Conservation (phyloP, 1,284 basidiomycete species). For the Microbotryum intermedium region DNA sequence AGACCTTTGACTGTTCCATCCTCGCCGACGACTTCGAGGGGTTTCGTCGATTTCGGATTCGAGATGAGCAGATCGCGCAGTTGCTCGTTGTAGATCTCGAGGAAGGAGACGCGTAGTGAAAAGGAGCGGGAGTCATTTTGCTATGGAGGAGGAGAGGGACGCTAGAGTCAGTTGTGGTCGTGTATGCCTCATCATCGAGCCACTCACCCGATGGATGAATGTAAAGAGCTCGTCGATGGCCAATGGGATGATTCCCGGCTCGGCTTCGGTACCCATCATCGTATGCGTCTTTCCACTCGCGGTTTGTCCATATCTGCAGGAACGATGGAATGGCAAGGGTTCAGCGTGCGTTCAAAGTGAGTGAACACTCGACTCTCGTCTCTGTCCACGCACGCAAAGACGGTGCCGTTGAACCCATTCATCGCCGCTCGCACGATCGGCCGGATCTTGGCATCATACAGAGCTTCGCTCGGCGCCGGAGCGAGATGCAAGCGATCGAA, state of each 20-base stretch:
- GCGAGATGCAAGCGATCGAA: slow-evolving; percentile 37
- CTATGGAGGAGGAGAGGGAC: slow-evolving; percentile 9
- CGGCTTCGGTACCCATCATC: slow-evolving; percentile 42
- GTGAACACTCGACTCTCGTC: not conserved
- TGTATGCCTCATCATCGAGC: too few species aligned
- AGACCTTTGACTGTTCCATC: slow-evolving; percentile 37
- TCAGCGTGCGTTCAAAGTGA: not conserved
- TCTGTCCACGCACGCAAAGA: slow-evolving; percentile 37
- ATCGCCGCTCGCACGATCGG: slow-evolving; percentile 47
- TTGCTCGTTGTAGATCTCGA: slow-evolving; percentile 53
- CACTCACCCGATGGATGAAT: slow-evolving; percentile 41
- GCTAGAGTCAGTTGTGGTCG: not conserved
- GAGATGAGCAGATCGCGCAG: slow-evolving; percentile 46
- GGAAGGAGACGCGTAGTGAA: slow-evolving; percentile 49
- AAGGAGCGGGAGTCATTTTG: slow-evolving; percentile 39
- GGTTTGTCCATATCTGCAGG: slow-evolving; percentile 41
- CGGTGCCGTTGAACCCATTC: slow-evolving; percentile 51
- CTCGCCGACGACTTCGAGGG: slow-evolving; percentile 35
- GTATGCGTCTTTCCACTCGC: slow-evolving; percentile 46
- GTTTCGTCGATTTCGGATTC: not conserved
- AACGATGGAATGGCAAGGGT: slow-evolving; percentile 6
- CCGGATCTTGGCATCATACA: slow-evolving; percentile 45
- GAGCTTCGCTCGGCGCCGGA: slow-evolving; percentile 39
- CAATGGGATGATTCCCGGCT: slow-evolving; percentile 50
- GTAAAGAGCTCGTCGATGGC: slow-evolving; percentile 49